These are phyloP conservation scores for Aspergillus felis DNA, from an alignment of 2,329 filamentous ascomycete species.

Conservation along the genomic window DNA sequence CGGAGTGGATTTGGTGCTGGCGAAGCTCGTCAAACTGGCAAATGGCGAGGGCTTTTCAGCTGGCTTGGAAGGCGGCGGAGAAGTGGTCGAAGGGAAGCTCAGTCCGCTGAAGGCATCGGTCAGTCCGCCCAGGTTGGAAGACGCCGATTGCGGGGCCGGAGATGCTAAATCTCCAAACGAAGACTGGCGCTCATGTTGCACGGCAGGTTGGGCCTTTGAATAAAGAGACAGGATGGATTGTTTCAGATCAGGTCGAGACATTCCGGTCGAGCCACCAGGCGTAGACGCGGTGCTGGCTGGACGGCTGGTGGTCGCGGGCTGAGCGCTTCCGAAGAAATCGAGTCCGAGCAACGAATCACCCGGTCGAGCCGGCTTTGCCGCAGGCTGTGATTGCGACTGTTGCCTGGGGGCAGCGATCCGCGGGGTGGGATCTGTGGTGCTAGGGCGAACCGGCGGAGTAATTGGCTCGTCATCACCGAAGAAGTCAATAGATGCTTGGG, in stretches of 20 bases:
- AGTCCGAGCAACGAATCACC: constrained; percentile 84
- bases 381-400: constrained; percentile 49
- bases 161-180: constrained; percentile 69
- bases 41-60: constrained; percentile 60
- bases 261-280: constrained; percentile 51
- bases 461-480: constrained; percentile 69
- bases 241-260: constrained; percentile 88
- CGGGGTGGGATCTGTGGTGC: constrained; percentile 64
- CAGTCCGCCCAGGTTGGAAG: constrained; percentile 57
- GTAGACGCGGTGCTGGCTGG: constrained; percentile 77
- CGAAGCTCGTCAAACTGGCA: constrained; percentile 56
- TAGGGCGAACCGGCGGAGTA: constrained; percentile 64
- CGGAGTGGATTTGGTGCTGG: constrained; percentile 41
- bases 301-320: constrained; percentile 65
- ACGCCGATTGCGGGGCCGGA: constrained; percentile 29
- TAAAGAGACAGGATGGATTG: constrained; percentile 97
- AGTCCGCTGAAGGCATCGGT: constrained; percentile 76
- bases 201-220: constrained; percentile 67
- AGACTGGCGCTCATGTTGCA: constrained; percentile 55
- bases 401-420: constrained; percentile 59
- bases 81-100: constrained; percentile 54
- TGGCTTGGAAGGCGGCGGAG: constrained; percentile 33
- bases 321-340: constrained; percentile 78
- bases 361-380: constrained; percentile 61
- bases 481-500: constrained; percentile 63